Base-by-base conservation (phyloP, 2,329 filamentous ascomycete species). In the Fusarium sp. region DNA sequence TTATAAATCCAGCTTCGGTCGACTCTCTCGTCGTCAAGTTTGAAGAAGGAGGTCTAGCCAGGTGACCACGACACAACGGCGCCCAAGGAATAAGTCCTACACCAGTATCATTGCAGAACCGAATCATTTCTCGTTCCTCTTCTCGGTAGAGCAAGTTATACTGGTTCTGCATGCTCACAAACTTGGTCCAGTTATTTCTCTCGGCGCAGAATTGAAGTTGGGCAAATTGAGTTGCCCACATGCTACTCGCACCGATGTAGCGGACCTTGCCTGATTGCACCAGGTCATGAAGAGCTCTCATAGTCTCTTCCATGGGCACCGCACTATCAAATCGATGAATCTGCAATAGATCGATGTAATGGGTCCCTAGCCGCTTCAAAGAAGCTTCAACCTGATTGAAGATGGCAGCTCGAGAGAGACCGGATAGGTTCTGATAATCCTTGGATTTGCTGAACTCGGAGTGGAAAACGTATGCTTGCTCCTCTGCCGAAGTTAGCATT, bases 281-380 rank as follows among this genome's bases (percentile, higher is more conserved):
- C 0, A 91, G 83, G 75, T 91, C 89, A 70, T 92, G 88, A n/a
- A 91, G 80, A 9, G 88, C 88, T 77, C 86, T 85, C 90, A 91
- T 91, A n/a, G 89, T 90, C 80, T 91, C 90, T 75, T 90, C 87
- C 15, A 56, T 56, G 4, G 52, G 52, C 4, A 35, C 30, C 3
- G 15, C 12, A 17, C 17, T n/a, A 32, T 56, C 52, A 22, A 63
- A 27, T n/a, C 50, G 6, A 14, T 20, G 25, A 14, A 60, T n/a
- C 7, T 50, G 45, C 20, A 25, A 15, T 4, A 50, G 22, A 22
- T 50, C 45, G 14, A 50, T 50, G 14, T 50, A 50, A 7, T 22
- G 6, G 17, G 45, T 50, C 8, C 12, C 12, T 10, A 50, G 45
- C 14, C 45, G 6, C 22, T 25, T 27, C 20, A 50, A 14, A 17